Percentiles rank a stretch among this genome's conserved stretches.
phyloP scores from a whole-genome alignment of 202 grass and related monocot genomes.

The Zizania palustris region DNA sequence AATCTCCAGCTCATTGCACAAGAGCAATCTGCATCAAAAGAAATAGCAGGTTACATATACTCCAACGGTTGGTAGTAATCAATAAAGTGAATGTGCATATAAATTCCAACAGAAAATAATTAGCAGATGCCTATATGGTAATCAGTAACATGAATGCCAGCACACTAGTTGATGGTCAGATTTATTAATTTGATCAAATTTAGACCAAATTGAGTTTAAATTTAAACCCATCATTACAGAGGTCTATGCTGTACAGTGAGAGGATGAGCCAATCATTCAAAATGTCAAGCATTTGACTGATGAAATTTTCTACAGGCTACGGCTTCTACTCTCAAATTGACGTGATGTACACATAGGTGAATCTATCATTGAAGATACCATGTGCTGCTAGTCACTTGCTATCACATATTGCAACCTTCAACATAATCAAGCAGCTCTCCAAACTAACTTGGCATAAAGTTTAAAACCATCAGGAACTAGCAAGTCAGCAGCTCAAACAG shows the following conservation, averaged over 20 bases:
- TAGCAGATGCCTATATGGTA: background rate
- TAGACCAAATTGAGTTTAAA: background rate
- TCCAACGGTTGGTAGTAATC: background rate
- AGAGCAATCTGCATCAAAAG: constrained; percentile 39
- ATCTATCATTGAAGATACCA: background rate
- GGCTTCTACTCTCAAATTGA: background rate
- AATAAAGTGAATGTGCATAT: background rate
- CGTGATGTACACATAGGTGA: background rate
- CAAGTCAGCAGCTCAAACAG: background rate
- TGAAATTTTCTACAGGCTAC: no score
- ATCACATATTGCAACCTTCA: background rate
- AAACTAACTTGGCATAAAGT: background rate
- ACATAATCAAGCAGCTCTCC: background rate
- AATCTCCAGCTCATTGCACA: constrained; percentile 63
- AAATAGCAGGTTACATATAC: constrained; percentile 7
- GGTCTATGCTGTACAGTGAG: background rate
- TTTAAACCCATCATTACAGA: background rate
- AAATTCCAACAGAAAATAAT: constrained; percentile 21
- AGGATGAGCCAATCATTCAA: background rate
- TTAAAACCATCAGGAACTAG: background rate
- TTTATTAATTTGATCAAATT: background rate
- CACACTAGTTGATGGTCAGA: background rate
- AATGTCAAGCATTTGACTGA: background rate
- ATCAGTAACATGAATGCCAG: no score
- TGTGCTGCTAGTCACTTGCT: background rate